phyloP scores from a whole-genome alignment of 225 moss, liverwort and hornwort genomes.

The Pseudoscleropodium purum region DNA sequence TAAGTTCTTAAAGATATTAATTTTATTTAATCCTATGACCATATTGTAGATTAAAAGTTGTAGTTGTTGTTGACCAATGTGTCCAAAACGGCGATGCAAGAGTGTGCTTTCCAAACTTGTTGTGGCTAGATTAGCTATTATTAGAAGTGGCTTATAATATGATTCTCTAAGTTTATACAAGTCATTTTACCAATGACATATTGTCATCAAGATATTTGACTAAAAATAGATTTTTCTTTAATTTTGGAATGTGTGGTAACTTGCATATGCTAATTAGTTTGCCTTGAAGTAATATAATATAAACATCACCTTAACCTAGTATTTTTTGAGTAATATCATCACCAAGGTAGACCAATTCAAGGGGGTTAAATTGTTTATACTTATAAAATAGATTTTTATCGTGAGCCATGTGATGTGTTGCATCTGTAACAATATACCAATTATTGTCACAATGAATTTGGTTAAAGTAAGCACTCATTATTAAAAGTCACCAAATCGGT shows the following conservation, averaged over 20 bases:
- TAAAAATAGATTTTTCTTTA: neutral
- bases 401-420: neutral
- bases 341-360: neutral
- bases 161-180: neutral
- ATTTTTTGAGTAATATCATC: neutral
- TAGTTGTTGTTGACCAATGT: neutral
- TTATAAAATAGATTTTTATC: neutral
- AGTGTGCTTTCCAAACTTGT: neutral
- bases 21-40: neutral
- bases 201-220: neutral
- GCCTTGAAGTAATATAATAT: neutral
- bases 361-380: neutral
- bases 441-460: neutral
- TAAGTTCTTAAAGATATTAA: neutral
- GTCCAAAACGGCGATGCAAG: neutral
- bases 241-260: neutral
- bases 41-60: neutral
- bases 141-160: neutral
- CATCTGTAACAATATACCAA: neutral
- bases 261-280: neutral
- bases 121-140: neutral
- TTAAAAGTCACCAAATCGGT: fast-evolving
- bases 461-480: neutral
- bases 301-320: neutral
- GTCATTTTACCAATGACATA: neutral